Evolutionary conservation across 192 early-diverging fungal species (phyloP).

Genomic region (Coemansia javaensis): DNA sequence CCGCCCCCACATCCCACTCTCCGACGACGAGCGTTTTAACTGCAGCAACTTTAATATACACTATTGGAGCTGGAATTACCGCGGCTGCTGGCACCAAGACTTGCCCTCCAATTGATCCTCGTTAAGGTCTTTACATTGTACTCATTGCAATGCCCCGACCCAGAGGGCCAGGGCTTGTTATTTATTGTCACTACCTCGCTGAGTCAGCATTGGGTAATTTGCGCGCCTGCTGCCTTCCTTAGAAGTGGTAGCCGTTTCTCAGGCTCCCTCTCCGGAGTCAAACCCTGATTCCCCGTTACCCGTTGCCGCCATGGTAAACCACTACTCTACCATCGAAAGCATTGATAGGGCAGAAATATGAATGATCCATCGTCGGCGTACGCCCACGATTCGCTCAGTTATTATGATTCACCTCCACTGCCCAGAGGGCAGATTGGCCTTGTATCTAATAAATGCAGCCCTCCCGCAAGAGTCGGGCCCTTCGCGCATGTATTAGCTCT

Average conservation of each 20-base stretch:
- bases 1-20: slow-evolving; percentile 31
- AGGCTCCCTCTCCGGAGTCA: slow-evolving; percentile 55
- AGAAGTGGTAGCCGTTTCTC: slow-evolving; percentile 61
- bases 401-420: slow-evolving; percentile 63
- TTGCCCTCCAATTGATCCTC: slow-evolving; percentile 55
- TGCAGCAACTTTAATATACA: slow-evolving; percentile 60
- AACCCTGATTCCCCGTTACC: slow-evolving; percentile 71
- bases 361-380: slow-evolving; percentile 71
- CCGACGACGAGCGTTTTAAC: slow-evolving; percentile 58
- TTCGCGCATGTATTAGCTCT: slow-evolving; percentile 70
- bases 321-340: slow-evolving; percentile 74
- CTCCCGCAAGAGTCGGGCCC: slow-evolving; percentile 62
- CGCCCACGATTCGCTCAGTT: slow-evolving; percentile 71
- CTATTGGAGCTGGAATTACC: slow-evolving; percentile 56
- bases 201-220: slow-evolving; percentile 53
- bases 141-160: slow-evolving; percentile 49
- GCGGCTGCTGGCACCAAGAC: slow-evolving; percentile 52
- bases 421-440: slow-evolving; percentile 49
- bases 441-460: slow-evolving; percentile 72
- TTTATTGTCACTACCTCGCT: slow-evolving; percentile 55
- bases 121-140: slow-evolving; percentile 47
- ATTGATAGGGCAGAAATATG: slow-evolving; percentile 84
- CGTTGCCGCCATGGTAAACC: slow-evolving; percentile 73
- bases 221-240: slow-evolving; percentile 61
- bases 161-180: slow-evolving; percentile 40